Conservation (phyloP, 2,329 filamentous ascomycete genomes). For the Ophiocordyceps camponoti-rufipedis region DNA sequence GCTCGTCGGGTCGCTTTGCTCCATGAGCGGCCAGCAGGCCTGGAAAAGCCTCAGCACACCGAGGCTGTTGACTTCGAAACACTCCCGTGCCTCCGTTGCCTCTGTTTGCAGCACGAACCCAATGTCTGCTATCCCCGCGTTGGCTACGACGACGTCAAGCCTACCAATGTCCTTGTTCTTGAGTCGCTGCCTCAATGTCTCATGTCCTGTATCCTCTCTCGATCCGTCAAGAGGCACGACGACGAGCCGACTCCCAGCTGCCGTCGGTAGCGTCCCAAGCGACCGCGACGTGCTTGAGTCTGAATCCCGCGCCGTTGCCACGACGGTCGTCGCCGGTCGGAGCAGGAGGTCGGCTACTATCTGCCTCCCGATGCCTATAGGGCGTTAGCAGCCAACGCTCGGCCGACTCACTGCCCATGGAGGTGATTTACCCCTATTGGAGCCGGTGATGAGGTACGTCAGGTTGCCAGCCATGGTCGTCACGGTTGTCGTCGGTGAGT, state of each 20-base stretch:
- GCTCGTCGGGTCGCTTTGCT: not conserved
- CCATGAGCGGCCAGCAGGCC: slow-evolving; percentile 16
- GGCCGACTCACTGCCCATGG: not conserved
- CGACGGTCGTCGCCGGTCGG: slow-evolving; percentile 13
- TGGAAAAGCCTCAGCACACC: not conserved
- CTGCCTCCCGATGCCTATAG: slow-evolving; percentile 5
- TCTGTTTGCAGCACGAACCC: slow-evolving; percentile 1
- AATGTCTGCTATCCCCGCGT: slow-evolving; percentile 18
- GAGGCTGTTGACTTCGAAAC: slow-evolving; percentile 7
- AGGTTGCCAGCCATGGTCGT: not conserved
- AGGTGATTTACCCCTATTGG: slow-evolving; percentile 2
- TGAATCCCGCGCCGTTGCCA: slow-evolving; percentile 20
- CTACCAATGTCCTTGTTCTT: slow-evolving; percentile 16
- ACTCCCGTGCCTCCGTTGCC: slow-evolving; percentile 1
- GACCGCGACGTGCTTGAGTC: slow-evolving; percentile 3
- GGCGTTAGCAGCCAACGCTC: not conserved
- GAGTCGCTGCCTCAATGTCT: slow-evolving; percentile 13
- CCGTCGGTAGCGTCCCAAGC: slow-evolving; percentile 13
- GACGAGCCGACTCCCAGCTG: slow-evolving; percentile 15
- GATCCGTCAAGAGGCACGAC: slow-evolving; percentile 12
- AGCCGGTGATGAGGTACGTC: slow-evolving; percentile 4
- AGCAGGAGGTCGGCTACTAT: slow-evolving; percentile 4
- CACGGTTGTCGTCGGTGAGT: too few relatives aligned
- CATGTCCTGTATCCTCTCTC: slow-evolving; percentile 3
- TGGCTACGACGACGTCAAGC: slow-evolving; percentile 34